phyloP scores from a whole-genome alignment of 768 basidiomycete species.

The Royoungia palumana region DNA sequence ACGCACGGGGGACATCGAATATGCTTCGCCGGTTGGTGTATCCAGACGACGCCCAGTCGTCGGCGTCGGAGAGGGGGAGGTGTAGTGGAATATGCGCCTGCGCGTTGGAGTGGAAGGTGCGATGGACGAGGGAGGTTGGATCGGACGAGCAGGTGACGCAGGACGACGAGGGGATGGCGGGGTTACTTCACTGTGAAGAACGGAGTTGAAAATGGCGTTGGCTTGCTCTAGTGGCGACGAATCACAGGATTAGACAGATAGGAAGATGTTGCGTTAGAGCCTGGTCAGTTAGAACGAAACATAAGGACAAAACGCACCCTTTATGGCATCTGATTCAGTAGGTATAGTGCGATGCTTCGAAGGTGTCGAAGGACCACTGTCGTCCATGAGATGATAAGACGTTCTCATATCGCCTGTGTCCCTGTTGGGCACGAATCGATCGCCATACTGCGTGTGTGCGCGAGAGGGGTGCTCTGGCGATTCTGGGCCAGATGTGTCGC shows the following conservation, averaged over 20 bases:
- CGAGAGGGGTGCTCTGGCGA: conserved; percentile 35
- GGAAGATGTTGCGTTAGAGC: conserved; percentile 12
- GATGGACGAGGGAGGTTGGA: conserved; percentile 33
- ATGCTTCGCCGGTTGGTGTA: conserved; percentile 82
- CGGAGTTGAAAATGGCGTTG: conserved; percentile 74
- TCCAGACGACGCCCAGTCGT: conserved; percentile 54
- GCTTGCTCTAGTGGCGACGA: conserved; percentile 61
- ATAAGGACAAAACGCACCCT: conserved; percentile 44
- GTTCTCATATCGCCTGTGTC: conserved; percentile 60
- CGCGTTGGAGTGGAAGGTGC: conserved; percentile 45
- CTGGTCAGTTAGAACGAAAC: neutral
- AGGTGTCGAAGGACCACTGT: conserved; percentile 53
- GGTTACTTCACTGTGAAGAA: conserved; percentile 75
- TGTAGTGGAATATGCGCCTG: conserved; percentile 66
- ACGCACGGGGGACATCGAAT: conserved; percentile 87
- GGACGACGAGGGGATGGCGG: conserved; percentile 63
- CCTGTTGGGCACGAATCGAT: conserved; percentile 63
- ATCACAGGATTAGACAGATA: conserved; percentile 18
- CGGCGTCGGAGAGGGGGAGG: conserved; percentile 58
- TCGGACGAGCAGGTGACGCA: conserved; percentile 56
- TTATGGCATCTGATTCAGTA: conserved; percentile 71
- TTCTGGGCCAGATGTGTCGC: conserved; percentile 46
- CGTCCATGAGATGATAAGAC: conserved; percentile 58
- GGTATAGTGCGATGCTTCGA: conserved; percentile 63
- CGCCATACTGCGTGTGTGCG: conserved; percentile 42